Conservation (phyloP, 192 early-diverging fungal species). For the Coemansia sp. region DNA sequence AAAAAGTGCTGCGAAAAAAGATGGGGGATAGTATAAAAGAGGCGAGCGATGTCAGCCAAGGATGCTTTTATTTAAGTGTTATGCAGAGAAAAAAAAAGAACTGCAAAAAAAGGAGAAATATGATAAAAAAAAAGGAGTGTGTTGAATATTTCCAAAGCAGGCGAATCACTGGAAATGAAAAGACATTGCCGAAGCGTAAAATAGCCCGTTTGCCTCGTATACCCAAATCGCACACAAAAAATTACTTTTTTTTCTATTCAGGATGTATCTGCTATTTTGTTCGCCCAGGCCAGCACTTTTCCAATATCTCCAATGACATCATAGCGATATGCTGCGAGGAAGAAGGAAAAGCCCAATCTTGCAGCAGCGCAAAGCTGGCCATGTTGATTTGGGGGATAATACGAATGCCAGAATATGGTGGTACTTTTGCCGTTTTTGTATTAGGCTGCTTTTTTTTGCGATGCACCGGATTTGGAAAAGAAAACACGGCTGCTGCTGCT, state of each 20-base stretch:
- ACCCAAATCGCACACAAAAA: neutral
- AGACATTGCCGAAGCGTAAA: neutral
- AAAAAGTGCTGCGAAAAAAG: neutral
- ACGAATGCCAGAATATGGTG: neutral
- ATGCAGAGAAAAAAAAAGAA: neutral
- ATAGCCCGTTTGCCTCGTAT: neutral
- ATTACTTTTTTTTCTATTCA: neutral
- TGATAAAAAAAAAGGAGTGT: neutral
- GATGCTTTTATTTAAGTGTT: neutral
- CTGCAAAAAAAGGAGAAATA: slow-evolving; percentile 2
- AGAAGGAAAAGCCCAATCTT: neutral
- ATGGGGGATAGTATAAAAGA: slow-evolving; percentile 1
- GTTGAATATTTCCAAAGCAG: neutral
- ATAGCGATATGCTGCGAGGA: neutral
- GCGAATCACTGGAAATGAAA: neutral
- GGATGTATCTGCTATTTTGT: neutral
- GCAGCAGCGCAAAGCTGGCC: neutral
- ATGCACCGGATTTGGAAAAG: too few relatives aligned
- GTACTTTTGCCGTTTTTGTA: neutral
- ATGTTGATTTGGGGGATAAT: neutral
- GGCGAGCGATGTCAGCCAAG: neutral
- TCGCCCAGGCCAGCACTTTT: neutral
- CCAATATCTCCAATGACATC: neutral
- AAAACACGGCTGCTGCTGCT: too few relatives aligned
- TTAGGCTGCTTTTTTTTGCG: too few relatives aligned